A percentile compares a stretch with the other conserved stretches of the same genome.
phyloP scores from a whole-genome alignment of 2,329 filamentous ascomycete genomes.

The Ceratocystis alfenasii region DNA sequence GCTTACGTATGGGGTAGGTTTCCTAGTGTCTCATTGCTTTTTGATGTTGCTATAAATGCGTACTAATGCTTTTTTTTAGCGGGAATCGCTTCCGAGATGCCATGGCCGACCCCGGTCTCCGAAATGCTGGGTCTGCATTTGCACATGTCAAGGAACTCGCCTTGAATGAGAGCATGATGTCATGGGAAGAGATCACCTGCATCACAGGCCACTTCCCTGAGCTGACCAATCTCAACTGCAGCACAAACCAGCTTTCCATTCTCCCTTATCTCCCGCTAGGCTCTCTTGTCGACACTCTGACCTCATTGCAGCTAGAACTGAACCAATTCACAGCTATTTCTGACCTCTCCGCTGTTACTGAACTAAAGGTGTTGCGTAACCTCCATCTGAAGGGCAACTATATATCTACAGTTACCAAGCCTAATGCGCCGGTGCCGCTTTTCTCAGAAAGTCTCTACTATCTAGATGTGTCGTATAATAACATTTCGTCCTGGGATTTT shows the following conservation, averaged over 20 bases:
- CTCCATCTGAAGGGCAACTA: slow-evolving; percentile 67
- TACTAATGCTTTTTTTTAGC: slow-evolving; percentile 33
- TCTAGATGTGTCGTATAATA: slow-evolving; percentile 63
- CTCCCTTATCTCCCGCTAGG: slow-evolving; percentile 36
- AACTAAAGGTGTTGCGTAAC: slow-evolving; percentile 42
- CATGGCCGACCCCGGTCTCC: slow-evolving; percentile 30
- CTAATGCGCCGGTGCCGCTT: slow-evolving; percentile 31
- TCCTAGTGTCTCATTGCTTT: not conserved
- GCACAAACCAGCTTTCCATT: slow-evolving; percentile 45
- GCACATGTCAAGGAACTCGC: slow-evolving; percentile 46
- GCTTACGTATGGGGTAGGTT: slow-evolving; percentile 32
- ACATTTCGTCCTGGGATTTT: slow-evolving; percentile 57
- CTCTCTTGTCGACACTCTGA: slow-evolving; percentile 41
- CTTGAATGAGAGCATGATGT: slow-evolving; percentile 54
- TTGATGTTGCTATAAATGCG: not conserved
- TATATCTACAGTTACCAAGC: slow-evolving; percentile 37
- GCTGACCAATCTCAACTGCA: slow-evolving; percentile 40
- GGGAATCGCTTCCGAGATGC: slow-evolving; percentile 56
- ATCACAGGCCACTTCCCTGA: slow-evolving; percentile 43
- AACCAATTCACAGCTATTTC: slow-evolving; percentile 53
- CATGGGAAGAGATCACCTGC: slow-evolving; percentile 51
- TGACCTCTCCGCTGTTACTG: slow-evolving; percentile 43
- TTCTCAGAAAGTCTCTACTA: slow-evolving; percentile 48
- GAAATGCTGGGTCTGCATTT: slow-evolving; percentile 34
- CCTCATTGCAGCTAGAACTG: slow-evolving; percentile 56